Evolutionary conservation across 2,329 filamentous ascomycete genomes (phyloP).

Genomic region (Graphilbum fragrans): DNA sequence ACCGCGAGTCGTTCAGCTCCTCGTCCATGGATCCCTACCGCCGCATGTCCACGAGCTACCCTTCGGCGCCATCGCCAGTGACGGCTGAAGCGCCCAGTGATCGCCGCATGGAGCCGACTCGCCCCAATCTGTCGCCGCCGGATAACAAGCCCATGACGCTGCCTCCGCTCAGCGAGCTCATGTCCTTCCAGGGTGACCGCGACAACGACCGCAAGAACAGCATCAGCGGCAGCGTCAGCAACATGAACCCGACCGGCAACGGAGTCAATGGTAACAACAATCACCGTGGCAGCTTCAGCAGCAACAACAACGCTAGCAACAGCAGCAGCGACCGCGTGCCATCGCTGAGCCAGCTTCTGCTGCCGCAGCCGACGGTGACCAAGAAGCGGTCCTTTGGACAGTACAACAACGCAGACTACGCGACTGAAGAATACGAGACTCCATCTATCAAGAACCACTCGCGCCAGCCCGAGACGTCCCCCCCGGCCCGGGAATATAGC

Average conservation of each 20-base stretch:
- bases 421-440: conserved; percentile 2
- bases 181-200: conserved; percentile 7
- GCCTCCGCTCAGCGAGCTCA: conserved; percentile 12
- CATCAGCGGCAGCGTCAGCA: background rate
- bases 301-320: conserved; percentile 1
- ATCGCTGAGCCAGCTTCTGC: conserved; percentile 10
- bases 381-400: conserved; percentile 11
- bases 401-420: conserved; percentile 9
- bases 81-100: conserved; percentile 2
- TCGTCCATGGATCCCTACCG: conserved; percentile 5
- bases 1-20: conserved; percentile 8
- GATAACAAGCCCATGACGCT: conserved; percentile 9
- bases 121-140: conserved; percentile 2
- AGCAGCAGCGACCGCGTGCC: conserved; percentile 8
- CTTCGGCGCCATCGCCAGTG: conserved; percentile 2
- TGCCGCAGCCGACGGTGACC: conserved; percentile 4
- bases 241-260: background rate
- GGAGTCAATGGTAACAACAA: no score
- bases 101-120: background rate
- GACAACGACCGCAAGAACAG: background rate
- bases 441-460: conserved; percentile 11
- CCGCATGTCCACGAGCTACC: conserved; percentile 7
- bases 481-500: background rate
- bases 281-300: background rate
- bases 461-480: conserved; percentile 3